Conservation (phyloP, 768 basidiomycete genomes). For the Kondoa malvinella region DNA sequence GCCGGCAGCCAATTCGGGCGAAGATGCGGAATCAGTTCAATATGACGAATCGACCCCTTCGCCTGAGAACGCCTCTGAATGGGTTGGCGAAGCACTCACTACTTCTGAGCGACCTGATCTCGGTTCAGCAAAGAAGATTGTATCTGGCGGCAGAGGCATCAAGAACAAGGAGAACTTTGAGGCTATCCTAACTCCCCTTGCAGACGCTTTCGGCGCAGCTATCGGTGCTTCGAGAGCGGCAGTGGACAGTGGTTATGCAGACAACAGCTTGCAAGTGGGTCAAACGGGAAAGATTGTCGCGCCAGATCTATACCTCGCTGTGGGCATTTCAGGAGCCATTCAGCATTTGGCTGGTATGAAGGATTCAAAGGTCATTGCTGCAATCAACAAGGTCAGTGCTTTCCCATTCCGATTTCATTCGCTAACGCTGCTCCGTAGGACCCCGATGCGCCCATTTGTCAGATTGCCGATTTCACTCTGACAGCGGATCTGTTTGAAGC, state of each 20-base stretch:
- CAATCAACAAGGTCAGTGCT: slow-evolving; percentile 70
- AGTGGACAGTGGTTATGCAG: slow-evolving; percentile 93
- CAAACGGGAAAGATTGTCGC: slow-evolving; percentile 98
- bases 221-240: slow-evolving; percentile 97
- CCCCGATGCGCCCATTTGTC: slow-evolving; percentile 95
- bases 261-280: slow-evolving; percentile 95
- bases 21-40: slow-evolving; percentile 32
- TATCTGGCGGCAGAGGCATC: slow-evolving; percentile 86
- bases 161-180: slow-evolving; percentile 91
- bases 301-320: slow-evolving; percentile 83
- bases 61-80: slow-evolving; percentile 23
- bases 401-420: background rate
- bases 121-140: slow-evolving; percentile 65
- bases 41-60: background rate
- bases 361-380: slow-evolving; percentile 93
- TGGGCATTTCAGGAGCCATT: slow-evolving; percentile 96
- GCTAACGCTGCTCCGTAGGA: slow-evolving; percentile 44
- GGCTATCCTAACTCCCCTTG: slow-evolving; percentile 67
- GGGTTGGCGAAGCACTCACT: slow-evolving; percentile 44
- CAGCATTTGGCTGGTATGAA: slow-evolving; percentile 99
- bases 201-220: slow-evolving; percentile 81
- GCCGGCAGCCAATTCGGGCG: slow-evolving; percentile 32
- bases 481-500: slow-evolving; percentile 84
- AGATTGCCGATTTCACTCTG: slow-evolving; percentile 87
- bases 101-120: slow-evolving; percentile 87